Evolutionary conservation across 140 eudicot species (phyloP), one percentile per base, ranked within the genome.

Genomic region (Senecio squalidus): DNA sequence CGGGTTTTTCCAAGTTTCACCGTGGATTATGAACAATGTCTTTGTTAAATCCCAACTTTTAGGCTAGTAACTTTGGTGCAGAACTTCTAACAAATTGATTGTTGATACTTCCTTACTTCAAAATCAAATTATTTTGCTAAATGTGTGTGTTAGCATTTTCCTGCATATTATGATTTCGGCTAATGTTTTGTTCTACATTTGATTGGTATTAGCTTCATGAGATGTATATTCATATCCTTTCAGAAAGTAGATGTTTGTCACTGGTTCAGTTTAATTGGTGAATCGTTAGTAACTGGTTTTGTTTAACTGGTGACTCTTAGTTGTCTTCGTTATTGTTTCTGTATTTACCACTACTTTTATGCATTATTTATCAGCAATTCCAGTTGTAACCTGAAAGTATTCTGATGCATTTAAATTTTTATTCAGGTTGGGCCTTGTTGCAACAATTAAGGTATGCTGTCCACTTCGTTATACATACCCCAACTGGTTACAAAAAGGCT

Each of bases 341-440:
- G 48, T 9, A 21, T 36, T 50, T 6, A 24, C 10, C 9, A 21
- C 41, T 15, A 30, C 13, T 17, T 31, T 24, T 44, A 25, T 39
- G 44, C 44, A 39, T 62, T 9, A 66, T 13, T 28, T 20, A 6
- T 3, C 26, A 23, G 10, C 27, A 67, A 4, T 56, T 38, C 14
- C 20, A n/a, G 43, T 24, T 71, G 26, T 45, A 11, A 16, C 18
- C 3, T 30, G 27, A 24, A 31, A 55, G 58, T 70, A 53, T n/a
- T 66, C 69, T 78, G 64, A 70, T 70, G 56, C 58, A 34, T 50
- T 53, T 55, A 16, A 3, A 36, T 65, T 70, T 3, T 60, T 38
- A 62, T 68, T 59, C 86, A 90, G 95, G 94, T 80, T 90, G 82
- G 87, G 90, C 55, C 97, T 90, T 64, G 97, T 90, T 36, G 83